Evolutionary conservation across 2,329 filamentous ascomycete genomes (phyloP), one percentile per base, ranked within the genome.

Genomic region (Claviceps paspali): DNA sequence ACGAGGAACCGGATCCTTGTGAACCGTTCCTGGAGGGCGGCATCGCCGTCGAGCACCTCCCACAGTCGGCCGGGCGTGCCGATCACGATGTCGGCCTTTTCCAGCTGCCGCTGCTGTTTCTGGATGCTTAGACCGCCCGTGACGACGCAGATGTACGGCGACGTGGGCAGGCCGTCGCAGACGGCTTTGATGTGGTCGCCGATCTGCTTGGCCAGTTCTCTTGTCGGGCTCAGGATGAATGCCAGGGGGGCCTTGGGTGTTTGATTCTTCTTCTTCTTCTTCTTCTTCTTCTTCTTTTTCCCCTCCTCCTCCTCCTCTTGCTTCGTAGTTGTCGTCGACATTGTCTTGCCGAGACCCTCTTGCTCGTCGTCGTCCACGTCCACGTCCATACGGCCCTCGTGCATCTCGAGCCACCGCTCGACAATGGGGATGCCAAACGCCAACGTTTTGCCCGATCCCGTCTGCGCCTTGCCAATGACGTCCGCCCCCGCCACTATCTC

Each of bases 381-480:
- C 35, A 52, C 43, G 37, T 62, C 57, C 14, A 55, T 51, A 17
- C 51, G 50, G 11, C 53, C 55, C 29, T 56, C 56, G 19, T 55
- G 56, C 39, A 52, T 52, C 41, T 72, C 69, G 27, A 98, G 60
- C 67, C 80, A 95, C 38, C 72, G 69, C 56, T 98, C 87, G 8
- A 96, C 65, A 39, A 98, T 91, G 0, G 91, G 91, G 43, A 98
- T 86, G 1, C 81, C 85, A 56, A 94, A 98, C 0, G 91, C 88
- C 31, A 98, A 64, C 0, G 91, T 98, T 61, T 98, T 98, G 48
- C 91, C 91, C 11, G 91, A 96, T 46, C 91, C 91, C 0, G 91
- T 98, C 9, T 88, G 81, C 2, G 91, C 91, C 61, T 98, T 98
- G 29, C 91, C 91, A 45, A 98, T 82, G 12, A 96, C 80, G 57